phyloP scores from a whole-genome alignment of 352 stramenopile species.

The Globisporangium canariense region DNA sequence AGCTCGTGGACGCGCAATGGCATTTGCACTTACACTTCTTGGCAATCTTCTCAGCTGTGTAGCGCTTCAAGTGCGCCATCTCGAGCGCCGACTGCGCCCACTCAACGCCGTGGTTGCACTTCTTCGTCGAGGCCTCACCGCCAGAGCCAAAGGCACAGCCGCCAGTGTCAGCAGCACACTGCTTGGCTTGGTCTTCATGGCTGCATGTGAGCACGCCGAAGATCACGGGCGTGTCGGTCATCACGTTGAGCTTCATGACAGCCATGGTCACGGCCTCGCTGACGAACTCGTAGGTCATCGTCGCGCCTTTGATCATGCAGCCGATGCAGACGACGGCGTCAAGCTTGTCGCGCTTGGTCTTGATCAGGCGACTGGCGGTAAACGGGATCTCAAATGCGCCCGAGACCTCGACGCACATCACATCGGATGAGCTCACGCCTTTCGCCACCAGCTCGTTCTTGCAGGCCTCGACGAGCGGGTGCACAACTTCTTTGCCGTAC shows the following conservation, averaged over 20 bases:
- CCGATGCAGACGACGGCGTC: constrained; percentile 95
- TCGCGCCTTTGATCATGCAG: constrained; percentile 93
- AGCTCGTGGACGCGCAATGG: constrained; percentile 31
- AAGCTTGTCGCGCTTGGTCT: constrained; percentile 75
- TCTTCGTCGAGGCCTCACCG: constrained; percentile 7
- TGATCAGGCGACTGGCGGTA: constrained; percentile 76
- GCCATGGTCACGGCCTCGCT: constrained; percentile 90
- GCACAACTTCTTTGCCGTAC: constrained; percentile 49
- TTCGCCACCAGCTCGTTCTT: constrained; percentile 55
- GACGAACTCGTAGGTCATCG: constrained; percentile 98
- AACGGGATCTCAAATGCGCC: constrained; percentile 96
- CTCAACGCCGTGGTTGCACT: constrained; percentile 50
- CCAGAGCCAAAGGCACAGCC: constrained; percentile 21
- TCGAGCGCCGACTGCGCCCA: constrained; percentile 69
- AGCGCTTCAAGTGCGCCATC: constrained; percentile 89
- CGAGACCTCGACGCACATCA: constrained; percentile 77
- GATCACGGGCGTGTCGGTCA: constrained; percentile 81
- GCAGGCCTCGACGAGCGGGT: constrained; percentile 45
- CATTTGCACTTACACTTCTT: constrained; percentile 27
- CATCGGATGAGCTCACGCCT: constrained; percentile 39
- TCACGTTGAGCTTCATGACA: constrained; percentile 95
- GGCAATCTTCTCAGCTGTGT: constrained; percentile 22
- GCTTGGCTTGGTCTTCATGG: constrained; percentile 89
- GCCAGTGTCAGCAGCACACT: constrained; percentile 40
- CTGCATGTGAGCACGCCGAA: constrained; percentile 93